Base-by-base conservation (phyloP, 2,329 filamentous ascomycete species). In the Pseudocercospora fijiensis region DNA sequence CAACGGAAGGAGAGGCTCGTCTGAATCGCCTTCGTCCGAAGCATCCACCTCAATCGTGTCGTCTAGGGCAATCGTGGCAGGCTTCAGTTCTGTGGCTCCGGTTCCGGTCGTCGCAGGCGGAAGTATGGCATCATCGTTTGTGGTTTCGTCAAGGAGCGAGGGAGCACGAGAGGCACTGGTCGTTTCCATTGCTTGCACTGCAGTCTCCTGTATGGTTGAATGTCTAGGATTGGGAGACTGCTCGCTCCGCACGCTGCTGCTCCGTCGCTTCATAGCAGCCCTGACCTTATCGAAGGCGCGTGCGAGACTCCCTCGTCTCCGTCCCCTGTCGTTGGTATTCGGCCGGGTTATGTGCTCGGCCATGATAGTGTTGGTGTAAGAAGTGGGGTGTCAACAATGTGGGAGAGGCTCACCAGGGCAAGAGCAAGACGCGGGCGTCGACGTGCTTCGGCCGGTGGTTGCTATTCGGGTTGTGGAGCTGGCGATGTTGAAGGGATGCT, bases 251-350 rank as follows among this genome's bases (percentile, higher is more conserved):
- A 33, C 18, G 41, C 57, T 59, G 52, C 59, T 68, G 43, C 57
- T 68, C 60, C 64, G 61, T 58, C 68, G 65, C 60, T 67, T 64
- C 65, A 72, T 67, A 28, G 63, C 69, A 33, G 61, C 65, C 47
- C 65, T 67, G 55, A 72, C 61, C 53, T 62, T 61, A 9, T 71
- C 67, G 13, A 72, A 65, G 18, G 69, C 70, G 27, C 71, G 67
- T 22, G 71, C 71, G 59, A 71, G 64, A 61, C 71, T 71, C 41
- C 65, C 66, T 26, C 70, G 62, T 45, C 69, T 53, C 27, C 55
- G 53, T 10, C 47, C 47, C 33, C 58, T 55, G 13, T 65, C 60
- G 53, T 57, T 52, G 27, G 52, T 22, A 22, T 27, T 53, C 11
- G 63, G 49, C 20, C 55, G 43, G 52, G 56, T 51, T 13, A 24